Evolutionary conservation across 768 basidiomycete genomes (phyloP), one percentile per base, ranked within the genome.

Genomic region (Trametes elegans): DNA sequence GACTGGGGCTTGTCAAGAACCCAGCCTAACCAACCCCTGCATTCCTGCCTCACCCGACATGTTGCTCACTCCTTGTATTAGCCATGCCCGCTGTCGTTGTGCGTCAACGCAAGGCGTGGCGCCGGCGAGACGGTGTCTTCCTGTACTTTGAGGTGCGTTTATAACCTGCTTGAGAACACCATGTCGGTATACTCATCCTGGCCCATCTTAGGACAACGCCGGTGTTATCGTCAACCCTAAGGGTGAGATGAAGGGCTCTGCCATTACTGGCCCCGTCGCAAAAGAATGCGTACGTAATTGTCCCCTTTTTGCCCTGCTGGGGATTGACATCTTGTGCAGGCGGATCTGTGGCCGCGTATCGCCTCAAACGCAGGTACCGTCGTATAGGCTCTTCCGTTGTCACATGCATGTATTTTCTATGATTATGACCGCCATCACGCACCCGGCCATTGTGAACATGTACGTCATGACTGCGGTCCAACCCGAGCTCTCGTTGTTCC

Each of bases 201-300:
- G n/a, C n/a, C n/a, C n/a, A 21, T 23, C 48, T 7, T 32, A 88
- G 88, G 93, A 96, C 75, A 95, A 95, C 70, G 94, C 93, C 38
- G 93, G 94, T 73, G 94, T 96, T 51, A 96, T 96, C 59, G 93
- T 98, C 66, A 98, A 97, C 79, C 88, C 91, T 69, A 98, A 98
- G 82, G 96, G 96, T 67, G 97, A 99, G 79, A 99, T 99, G 97
- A 99, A 99, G 81, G 96, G 96, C 45, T 95, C 92, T 48, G 91
- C 92, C 57, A 96, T 97, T 70, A 91, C 93, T 31, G 93, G 93
- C 53, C 94, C 93, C 35, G 92, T 99, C 59, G 97, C 96, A 77
- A 99, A 98, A 85, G 96, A 98, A 92, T 98, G 97, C 70, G 91
- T 93, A 71, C 36, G 91, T 85, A 38, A 7, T 28, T 8, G 2